Evolutionary conservation across 768 basidiomycete genomes (phyloP).

Genomic region (Lepiota subincarnata): DNA sequence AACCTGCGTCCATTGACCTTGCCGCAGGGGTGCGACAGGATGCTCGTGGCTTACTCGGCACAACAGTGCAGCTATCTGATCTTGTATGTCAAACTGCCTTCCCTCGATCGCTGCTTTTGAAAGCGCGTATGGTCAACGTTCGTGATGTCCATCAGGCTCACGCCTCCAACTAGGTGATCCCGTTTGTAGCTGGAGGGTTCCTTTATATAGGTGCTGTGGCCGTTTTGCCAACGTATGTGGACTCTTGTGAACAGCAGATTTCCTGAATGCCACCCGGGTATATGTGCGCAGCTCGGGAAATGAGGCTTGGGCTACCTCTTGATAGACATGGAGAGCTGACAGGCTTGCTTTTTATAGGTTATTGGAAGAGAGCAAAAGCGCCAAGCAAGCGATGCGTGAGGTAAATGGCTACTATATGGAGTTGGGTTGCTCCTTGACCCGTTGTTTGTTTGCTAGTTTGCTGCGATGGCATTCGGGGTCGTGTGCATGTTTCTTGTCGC

Average conservation of each 20-base stretch:
- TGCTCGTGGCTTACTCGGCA: constrained; percentile 77
- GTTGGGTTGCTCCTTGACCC: constrained; percentile 7
- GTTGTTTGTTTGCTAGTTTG: constrained; percentile 61
- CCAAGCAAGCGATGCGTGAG: constrained; percentile 87
- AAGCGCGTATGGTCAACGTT: constrained; percentile 6
- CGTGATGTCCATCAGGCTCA: constrained; percentile 18
- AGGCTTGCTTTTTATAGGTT: constrained; percentile 42
- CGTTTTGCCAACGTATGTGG: constrained; percentile 80
- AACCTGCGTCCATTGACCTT: constrained; percentile 48
- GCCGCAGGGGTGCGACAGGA: constrained; percentile 74
- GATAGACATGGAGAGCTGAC: constrained; percentile 11
- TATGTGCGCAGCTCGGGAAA: too few species aligned
- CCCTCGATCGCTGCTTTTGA: not conserved
- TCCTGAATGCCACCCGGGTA: too few species aligned
- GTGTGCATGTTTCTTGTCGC: constrained; percentile 89
- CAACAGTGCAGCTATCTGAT: constrained; percentile 74
- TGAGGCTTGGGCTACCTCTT: constrained; percentile 8
- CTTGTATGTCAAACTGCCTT: constrained; percentile 51
- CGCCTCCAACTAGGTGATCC: constrained; percentile 61
- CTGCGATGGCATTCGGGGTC: constrained; percentile 88
- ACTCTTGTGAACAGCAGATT: constrained; percentile 1
- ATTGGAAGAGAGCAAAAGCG: constrained; percentile 84
- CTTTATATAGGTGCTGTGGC: constrained; percentile 92
- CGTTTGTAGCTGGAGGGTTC: constrained; percentile 89
- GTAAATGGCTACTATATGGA: constrained; percentile 34